Conservation (phyloP, 2,329 filamentous ascomycete genomes). For the Aspergillus sp. region DNA sequence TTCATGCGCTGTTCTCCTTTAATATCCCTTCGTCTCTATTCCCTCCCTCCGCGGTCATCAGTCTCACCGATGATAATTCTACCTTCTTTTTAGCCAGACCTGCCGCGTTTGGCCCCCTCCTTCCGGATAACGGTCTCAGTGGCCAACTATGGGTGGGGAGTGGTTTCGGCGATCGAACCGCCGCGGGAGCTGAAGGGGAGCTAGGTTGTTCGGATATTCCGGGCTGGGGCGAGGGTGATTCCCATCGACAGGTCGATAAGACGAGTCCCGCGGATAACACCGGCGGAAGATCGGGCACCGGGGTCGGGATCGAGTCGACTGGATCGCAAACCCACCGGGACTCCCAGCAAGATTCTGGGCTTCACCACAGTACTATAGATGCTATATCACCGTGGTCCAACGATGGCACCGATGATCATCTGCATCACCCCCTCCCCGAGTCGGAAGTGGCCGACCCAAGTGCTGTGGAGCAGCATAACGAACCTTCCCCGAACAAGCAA, state of each 20-base stretch:
- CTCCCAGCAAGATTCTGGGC: conserved; percentile 19
- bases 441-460: conserved; percentile 38
- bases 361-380: conserved; percentile 17
- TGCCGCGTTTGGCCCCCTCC: conserved; percentile 81
- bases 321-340: conserved; percentile 22
- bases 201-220: conserved; percentile 93
- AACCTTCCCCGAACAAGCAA: conserved; percentile 31
- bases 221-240: conserved; percentile 70
- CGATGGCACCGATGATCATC: conserved; percentile 82
- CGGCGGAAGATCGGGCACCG: conserved; percentile 21
- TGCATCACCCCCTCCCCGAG: conserved; percentile 59
- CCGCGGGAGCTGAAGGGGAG: conserved; percentile 67
- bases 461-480: conserved; percentile 31
- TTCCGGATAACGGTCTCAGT: conserved; percentile 74
- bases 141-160: conserved; percentile 92
- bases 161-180: conserved; percentile 73
- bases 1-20: conserved; percentile 65
- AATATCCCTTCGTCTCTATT: conserved; percentile 81
- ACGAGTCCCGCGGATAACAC: conserved; percentile 18
- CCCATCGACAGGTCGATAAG: conserved; percentile 31
- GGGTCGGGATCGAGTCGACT: conserved; percentile 18
- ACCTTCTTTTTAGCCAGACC: conserved; percentile 93
- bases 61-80: conserved; percentile 94
- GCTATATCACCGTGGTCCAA: conserved; percentile 40
- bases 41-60: conserved; percentile 92